A percentile compares a stretch with the other conserved stretches of the same genome.
Evolutionary conservation across 108 stramenopile species (phyloP).

Genomic region (Aurantiochytrium sp.): DNA sequence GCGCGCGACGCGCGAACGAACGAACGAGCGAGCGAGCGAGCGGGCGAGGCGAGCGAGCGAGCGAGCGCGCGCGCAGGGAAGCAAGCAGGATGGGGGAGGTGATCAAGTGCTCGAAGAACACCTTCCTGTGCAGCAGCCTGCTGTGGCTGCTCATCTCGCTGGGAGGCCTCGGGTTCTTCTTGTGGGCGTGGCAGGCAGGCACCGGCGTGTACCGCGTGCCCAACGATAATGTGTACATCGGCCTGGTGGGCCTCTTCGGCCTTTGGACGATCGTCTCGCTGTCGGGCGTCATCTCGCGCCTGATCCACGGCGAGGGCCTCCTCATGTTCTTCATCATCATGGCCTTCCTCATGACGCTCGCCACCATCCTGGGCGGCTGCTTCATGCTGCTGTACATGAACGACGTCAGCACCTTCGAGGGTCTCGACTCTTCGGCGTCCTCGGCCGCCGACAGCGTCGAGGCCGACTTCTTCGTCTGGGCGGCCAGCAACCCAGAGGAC

Average conservation of each 20-base stretch:
- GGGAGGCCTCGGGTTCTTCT: background rate
- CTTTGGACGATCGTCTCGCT: background rate
- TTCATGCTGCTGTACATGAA: constrained; percentile 1
- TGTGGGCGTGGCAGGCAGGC: background rate
- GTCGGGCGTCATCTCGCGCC: background rate
- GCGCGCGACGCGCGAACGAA: no score
- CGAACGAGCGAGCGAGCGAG: no score
- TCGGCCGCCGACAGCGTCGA: background rate
- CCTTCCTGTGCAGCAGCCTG: background rate
- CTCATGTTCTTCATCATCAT: constrained; percentile 14
- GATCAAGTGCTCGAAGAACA: background rate
- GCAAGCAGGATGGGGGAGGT: background rate
- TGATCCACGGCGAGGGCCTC: background rate
- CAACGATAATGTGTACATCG: background rate
- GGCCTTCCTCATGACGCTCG: background rate
- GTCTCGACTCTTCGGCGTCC: background rate
- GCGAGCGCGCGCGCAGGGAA: no score
- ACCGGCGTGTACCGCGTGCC: background rate
- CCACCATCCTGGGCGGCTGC: background rate
- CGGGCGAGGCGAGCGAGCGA: no score
- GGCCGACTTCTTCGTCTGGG: background rate
- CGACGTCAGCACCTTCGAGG: background rate
- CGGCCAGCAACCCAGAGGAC: background rate
- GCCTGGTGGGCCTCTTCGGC: background rate
- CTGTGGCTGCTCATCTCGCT: background rate